Base-by-base conservation (phyloP, 1,139 yeast genomes). In the Pichia sorboxylosa region DNA sequence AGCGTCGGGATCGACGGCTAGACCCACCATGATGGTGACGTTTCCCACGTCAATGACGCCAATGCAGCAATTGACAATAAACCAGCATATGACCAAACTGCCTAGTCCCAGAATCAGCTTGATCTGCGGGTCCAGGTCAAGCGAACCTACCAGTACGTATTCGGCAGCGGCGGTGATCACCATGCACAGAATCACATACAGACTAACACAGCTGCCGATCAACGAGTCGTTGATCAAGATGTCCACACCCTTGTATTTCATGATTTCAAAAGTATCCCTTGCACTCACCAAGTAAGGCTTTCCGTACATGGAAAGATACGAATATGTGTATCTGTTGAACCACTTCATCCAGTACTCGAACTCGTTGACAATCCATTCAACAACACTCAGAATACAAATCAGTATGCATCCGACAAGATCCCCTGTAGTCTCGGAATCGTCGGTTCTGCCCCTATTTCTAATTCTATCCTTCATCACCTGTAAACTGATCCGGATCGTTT, bases 321-420 rank as follows among this genome's bases (percentile, higher is more conserved):
- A 78, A 54, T 81, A 83, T 10, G 96, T 94, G 51, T 84, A 87
- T 51, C 81, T 90, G 59, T 87, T 85, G 61, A 87, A 85, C 63
- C 82, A 87, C 44, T 76, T 67, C 17, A 82, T 81, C 47, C 80
- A 49, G 84, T 94, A 81, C 45, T 83, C 84, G 31, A 85, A 55
- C 33, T 80, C 61, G 9, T 73, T 69, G 30, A 78, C 61, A 27
- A 82, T 47, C 55, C 76, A 68, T 44, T 77, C 84, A 29, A 49
- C 21, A 2, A 47, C 26, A 2, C 49, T 35, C 6, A 63, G 81
- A 62, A 47, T 13, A 27, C 52, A 48, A 15, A 41, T 34, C 22
- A 48, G 14, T 3, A 45, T 34, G 28, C 51, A 44, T 6, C 43
- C 31, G 8, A 49, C 15, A 1, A 42, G 16, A 13, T 40, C 42